A percentile compares a stretch with the other conserved stretches of the same genome.
Conservation (phyloP, 148 eudicot genomes). For the Amaranthus cruentus region DNA sequence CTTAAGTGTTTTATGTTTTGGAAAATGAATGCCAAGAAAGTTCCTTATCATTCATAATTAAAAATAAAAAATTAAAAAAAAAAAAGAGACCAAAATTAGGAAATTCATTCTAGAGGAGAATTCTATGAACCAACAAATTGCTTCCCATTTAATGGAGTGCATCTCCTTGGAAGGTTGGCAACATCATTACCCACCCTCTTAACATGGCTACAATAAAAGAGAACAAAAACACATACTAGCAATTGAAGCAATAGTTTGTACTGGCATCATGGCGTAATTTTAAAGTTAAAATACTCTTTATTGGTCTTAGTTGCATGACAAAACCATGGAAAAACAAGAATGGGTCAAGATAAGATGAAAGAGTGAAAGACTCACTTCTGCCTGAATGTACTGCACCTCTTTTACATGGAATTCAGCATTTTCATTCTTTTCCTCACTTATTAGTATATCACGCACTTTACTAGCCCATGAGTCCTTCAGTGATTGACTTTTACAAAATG, state of each 20-base stretch:
- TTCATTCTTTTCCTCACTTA: constrained; percentile 75
- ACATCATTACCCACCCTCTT: too few species aligned
- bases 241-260: background rate
- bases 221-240: background rate
- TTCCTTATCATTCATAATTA: too few species aligned
- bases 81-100: too few species aligned
- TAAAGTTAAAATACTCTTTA: background rate
- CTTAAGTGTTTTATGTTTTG: too few species aligned
- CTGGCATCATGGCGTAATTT: background rate
- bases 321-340: background rate
- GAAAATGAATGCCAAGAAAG: too few species aligned
- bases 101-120: too few species aligned
- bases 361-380: constrained; percentile 52
- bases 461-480: constrained; percentile 79
- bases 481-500: constrained; percentile 51
- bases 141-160: too few species aligned
- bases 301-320: background rate
- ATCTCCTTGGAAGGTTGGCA: too few species aligned
- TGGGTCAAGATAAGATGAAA: background rate
- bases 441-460: constrained; percentile 70
- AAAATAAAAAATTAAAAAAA: too few species aligned
- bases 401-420: constrained; percentile 88
- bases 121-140: too few species aligned
- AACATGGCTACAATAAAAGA: background rate
- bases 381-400: constrained; percentile 96